Evolutionary conservation across 495 filamentous ascomycete genomes (phyloP).

Genomic region (Symbiotaphrina buchneri): DNA sequence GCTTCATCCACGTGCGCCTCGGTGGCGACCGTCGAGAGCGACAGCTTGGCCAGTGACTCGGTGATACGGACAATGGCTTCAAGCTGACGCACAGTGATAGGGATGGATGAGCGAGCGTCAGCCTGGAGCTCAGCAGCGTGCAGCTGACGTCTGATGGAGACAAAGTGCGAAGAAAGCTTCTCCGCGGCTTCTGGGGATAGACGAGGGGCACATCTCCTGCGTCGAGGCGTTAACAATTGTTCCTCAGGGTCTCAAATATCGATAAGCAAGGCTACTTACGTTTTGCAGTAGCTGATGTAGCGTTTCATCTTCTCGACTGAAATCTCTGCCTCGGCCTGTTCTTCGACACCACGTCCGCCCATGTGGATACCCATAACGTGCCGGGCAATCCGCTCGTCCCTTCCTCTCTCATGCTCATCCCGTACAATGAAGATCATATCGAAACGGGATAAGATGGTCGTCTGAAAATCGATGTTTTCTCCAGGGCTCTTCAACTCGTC

Average conservation of each 20-base stretch:
- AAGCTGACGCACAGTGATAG: slow-evolving; percentile 92
- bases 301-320: slow-evolving; percentile 92
- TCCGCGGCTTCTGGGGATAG: slow-evolving; percentile 85
- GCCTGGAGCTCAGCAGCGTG: slow-evolving; percentile 74
- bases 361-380: slow-evolving; percentile 98
- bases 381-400: slow-evolving; percentile 84
- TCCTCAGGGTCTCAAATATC: neutral
- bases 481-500: slow-evolving; percentile 95
- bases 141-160: slow-evolving; percentile 84
- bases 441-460: slow-evolving; percentile 93
- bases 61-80: slow-evolving; percentile 96
- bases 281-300: slow-evolving; percentile 94
- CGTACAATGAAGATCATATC: slow-evolving; percentile 99
- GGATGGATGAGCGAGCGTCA: slow-evolving; percentile 74
- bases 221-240: neutral
- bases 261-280: slow-evolving; percentile 27
- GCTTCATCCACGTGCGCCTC: slow-evolving; percentile 93
- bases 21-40: slow-evolving; percentile 62
- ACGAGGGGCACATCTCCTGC: slow-evolving; percentile 73
- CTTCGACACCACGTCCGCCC: slow-evolving; percentile 68
- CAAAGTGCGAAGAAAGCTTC: slow-evolving; percentile 93
- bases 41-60: slow-evolving; percentile 82
- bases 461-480: slow-evolving; percentile 99
- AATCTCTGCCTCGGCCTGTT: slow-evolving; percentile 66
- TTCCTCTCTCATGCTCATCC: slow-evolving; percentile 74